Percentiles rank a stretch among this genome's conserved stretches.
Conservation (phyloP, 345 rosid species). For the Rhizophora apiculata region DNA sequence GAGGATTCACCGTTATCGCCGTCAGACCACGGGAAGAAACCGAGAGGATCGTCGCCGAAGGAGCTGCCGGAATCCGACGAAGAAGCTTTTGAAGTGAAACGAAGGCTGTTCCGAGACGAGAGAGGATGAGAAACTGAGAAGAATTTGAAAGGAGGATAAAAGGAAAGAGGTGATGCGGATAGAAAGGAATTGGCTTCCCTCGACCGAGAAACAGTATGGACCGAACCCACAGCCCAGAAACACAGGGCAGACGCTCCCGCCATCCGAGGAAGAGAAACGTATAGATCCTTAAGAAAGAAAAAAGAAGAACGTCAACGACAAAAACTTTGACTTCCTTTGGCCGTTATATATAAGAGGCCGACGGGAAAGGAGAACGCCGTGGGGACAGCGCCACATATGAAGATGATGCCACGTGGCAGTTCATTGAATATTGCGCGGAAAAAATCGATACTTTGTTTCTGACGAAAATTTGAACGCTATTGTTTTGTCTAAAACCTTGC, state of each 20-base stretch:
- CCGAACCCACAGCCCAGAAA: constrained; percentile 7
- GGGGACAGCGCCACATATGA: constrained; percentile 22
- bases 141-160: constrained; percentile 21
- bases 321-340: neutral
- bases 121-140: constrained; percentile 22
- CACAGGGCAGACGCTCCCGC: constrained; percentile 39
- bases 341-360: neutral
- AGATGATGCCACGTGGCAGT: neutral
- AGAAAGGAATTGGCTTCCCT: constrained; percentile 24
- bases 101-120: constrained; percentile 36
- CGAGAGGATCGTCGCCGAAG: constrained; percentile 61
- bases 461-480: too few species aligned
- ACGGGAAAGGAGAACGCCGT: neutral
- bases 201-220: constrained; percentile 32
- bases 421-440: too few species aligned
- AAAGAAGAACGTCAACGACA: neutral
- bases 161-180: constrained; percentile 11
- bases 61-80: constrained; percentile 29
- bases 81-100: constrained; percentile 49
- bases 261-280: constrained; percentile 24
- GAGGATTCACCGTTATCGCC: constrained; percentile 42
- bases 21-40: constrained; percentile 70
- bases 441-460: too few species aligned
- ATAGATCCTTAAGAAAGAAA: neutral
- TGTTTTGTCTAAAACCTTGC: too few species aligned